Evolutionary conservation across 2,329 filamentous ascomycete genomes (phyloP).

Genomic region (Claviceps cyperi): DNA sequence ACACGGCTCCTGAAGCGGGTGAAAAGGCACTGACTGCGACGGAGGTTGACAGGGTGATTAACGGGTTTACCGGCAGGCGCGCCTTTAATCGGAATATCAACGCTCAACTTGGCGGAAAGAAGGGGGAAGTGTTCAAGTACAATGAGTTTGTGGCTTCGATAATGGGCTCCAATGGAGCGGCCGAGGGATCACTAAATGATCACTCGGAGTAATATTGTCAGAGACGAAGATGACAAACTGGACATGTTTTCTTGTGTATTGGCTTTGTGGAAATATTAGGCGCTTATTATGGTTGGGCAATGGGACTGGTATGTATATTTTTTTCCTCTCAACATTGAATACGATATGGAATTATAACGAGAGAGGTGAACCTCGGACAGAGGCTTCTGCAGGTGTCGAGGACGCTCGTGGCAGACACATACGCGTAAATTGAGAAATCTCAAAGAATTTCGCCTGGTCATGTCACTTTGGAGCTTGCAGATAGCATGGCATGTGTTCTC

Average conservation of each 20-base stretch:
- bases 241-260: neutral
- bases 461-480: no score
- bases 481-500: no score
- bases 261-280: neutral
- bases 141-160: constrained; percentile 74
- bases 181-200: constrained; percentile 15
- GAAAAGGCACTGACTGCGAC: constrained; percentile 47
- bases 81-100: constrained; percentile 58
- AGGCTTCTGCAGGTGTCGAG: neutral
- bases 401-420: no score
- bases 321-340: neutral
- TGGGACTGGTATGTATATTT: neutral
- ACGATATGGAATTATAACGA: neutral
- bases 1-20: constrained; percentile 66
- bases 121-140: constrained; percentile 86
- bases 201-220: constrained; percentile 10
- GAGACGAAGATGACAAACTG: neutral
- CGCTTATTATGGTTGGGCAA: neutral
- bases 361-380: neutral
- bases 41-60: constrained; percentile 79
- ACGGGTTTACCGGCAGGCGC: constrained; percentile 69
- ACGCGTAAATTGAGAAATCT: no score
- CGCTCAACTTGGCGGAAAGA: constrained; percentile 39
- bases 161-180: constrained; percentile 35
- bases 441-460: no score